Base-by-base conservation (phyloP, 2,329 filamentous ascomycete genomes). In the Neonectria coccinea region DNA sequence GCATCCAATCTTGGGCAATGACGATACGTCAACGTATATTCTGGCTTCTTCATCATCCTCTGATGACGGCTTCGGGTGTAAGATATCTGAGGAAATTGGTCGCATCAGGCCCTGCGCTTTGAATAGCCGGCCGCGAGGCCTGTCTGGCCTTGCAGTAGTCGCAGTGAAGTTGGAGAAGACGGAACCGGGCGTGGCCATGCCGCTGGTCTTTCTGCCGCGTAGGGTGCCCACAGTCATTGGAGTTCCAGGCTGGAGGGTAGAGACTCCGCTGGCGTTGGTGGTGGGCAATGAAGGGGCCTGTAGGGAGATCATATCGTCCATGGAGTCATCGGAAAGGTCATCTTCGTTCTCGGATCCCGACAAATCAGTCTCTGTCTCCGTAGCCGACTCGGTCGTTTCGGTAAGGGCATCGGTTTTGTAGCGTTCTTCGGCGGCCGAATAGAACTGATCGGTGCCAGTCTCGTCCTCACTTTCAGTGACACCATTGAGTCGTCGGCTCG, bases 281-380 rank as follows among this genome's bases (percentile, higher is more conserved):
- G 93, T 87, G 1, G 92, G 89, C 16, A 97, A 81, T 29, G 90
- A 87, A 1, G 95, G 95, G 1, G 91, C 90, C 69, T 91, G 90
- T 33, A 98, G 84, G 4, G 94, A 97, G 56, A 98, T 97, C 86
- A 97, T 92, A 66, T 97, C 94, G 69, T 97, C 94, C 82, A 93
- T 87, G 0, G 93, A 96, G 75, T 97, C 95, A 77, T 97, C 94
- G 0, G 95, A 97, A 16, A 95, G 83, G 8, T 85, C 83, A 70
- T 95, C 92, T 2, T 86, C 90, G n/a, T 91, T 89, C 60, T 92
- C 89, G 5, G 81, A 80, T 11, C 85, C 88, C 2, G 89, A 90
- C 9, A 86, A 77, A 66, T 92, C 89, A 4, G 89, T 84, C 62
- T 88, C 85, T 1, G 88, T 88, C 72, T 92, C 91, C 2, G 87